Evolutionary conservation across 345 rosid species (phyloP).

Genomic region (Dipteronia sinensis): DNA sequence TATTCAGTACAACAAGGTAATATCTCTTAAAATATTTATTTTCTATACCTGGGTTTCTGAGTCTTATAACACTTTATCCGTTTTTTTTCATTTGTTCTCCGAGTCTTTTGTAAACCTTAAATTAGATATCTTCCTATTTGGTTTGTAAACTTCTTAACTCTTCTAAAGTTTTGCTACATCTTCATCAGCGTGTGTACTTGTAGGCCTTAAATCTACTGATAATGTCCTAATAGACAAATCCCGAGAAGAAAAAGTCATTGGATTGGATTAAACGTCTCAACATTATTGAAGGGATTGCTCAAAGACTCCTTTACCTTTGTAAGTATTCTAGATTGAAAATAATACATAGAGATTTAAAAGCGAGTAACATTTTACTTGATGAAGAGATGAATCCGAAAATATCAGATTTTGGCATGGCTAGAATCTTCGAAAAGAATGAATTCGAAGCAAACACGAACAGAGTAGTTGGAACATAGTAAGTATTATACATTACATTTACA

Average conservation of each 20-base stretch:
- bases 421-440: neutral
- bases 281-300: neutral
- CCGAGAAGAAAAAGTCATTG: neutral
- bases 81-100: no score
- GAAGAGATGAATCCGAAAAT: conserved; percentile 21
- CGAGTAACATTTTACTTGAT: conserved; percentile 10
- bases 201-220: neutral
- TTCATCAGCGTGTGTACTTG: neutral
- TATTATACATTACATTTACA: neutral
- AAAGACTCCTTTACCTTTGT: conserved; percentile 13
- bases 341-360: conserved; percentile 1
- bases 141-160: neutral
- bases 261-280: neutral
- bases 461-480: conserved; percentile 20
- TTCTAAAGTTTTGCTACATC: neutral
- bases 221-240: neutral
- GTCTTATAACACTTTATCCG: no score
- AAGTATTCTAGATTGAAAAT: conserved; percentile 21
- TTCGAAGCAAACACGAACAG: conserved; percentile 6
- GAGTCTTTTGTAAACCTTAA: no score
- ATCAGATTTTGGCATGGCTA: conserved; percentile 14
- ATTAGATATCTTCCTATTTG: conserved; percentile 14
- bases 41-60: no score
- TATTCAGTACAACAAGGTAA: no score
- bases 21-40: no score